Conservation (phyloP, 1,139 yeast species). For the Yamadazyma sp. region DNA sequence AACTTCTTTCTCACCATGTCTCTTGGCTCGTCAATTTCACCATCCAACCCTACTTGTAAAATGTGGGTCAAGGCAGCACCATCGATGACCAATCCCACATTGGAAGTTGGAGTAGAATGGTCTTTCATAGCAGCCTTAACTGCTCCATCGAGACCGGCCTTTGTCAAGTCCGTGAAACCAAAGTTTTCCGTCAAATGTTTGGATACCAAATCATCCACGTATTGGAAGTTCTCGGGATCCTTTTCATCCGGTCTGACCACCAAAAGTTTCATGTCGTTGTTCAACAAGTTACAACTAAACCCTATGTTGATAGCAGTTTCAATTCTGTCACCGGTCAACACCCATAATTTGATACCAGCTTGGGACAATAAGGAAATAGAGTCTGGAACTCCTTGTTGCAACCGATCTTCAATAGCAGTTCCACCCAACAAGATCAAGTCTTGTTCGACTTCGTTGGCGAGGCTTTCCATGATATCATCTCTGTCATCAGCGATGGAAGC, state of each 20-base stretch:
- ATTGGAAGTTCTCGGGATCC: constrained; percentile 24
- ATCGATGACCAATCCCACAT: constrained; percentile 53
- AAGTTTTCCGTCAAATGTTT: constrained; percentile 43
- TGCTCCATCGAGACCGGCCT: constrained; percentile 26
- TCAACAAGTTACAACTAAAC: constrained; percentile 87
- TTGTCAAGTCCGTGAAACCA: constrained; percentile 25
- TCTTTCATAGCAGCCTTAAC: constrained; percentile 45
- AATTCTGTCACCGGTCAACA: constrained; percentile 93
- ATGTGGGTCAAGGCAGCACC: constrained; percentile 53
- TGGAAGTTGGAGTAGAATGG: constrained; percentile 50
- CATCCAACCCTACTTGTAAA: constrained; percentile 25
- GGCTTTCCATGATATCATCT: constrained; percentile 73
- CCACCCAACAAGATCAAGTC: constrained; percentile 81
- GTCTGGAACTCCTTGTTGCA: constrained; percentile 96
- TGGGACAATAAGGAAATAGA: constrained; percentile 79
- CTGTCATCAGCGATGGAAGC: constrained; percentile 73
- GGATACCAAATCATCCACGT: constrained; percentile 37
- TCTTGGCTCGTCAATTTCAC: constrained; percentile 17
- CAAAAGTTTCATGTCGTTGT: constrained; percentile 81
- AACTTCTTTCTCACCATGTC: constrained; percentile 38
- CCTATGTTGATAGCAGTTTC: constrained; percentile 99
- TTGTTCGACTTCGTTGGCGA: constrained; percentile 79
- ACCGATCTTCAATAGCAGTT: constrained; percentile 94
- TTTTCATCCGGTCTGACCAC: constrained; percentile 54
- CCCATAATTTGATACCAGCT: constrained; percentile 97